These are phyloP conservation scores for Aspergillus niger DNA, from an alignment of 2,329 filamentous ascomycete species.

Conservation along the genomic window DNA sequence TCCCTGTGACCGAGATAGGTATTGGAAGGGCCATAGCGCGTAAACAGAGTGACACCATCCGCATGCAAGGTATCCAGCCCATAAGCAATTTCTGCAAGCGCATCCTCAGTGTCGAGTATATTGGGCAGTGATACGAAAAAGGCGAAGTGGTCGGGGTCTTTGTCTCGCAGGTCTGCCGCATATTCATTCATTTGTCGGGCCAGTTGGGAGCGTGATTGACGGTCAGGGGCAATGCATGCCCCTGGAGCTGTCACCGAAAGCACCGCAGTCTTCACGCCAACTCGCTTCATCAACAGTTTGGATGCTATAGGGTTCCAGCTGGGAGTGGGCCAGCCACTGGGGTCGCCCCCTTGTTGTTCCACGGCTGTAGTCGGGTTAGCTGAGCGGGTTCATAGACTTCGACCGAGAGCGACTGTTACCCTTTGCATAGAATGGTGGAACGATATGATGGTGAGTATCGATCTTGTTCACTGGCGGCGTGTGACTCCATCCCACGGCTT, in stretches of 20 bases:
- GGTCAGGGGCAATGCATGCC: conserved; percentile 10
- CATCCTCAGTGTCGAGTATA: conserved; percentile 12
- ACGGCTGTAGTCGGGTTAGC: conserved; percentile 15
- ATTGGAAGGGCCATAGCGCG: conserved; percentile 50
- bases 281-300: conserved; percentile 23
- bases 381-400: background rate
- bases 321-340: conserved; percentile 26
- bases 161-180: conserved; percentile 8
- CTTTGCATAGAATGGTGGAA: conserved; percentile 28
- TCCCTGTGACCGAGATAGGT: conserved; percentile 48
- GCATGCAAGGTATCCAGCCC: conserved; percentile 23
- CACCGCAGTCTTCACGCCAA: conserved; percentile 9
- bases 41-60: conserved; percentile 51
- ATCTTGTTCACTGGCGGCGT: conserved; percentile 25
- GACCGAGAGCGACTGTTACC: conserved; percentile 4
- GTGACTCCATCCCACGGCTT: conserved; percentile 21
- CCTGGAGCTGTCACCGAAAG: conserved; percentile 14
- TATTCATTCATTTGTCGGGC: conserved; percentile 11
- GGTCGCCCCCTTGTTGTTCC: conserved; percentile 24
- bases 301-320: conserved; percentile 17
- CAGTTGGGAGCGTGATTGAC: background rate
- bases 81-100: conserved; percentile 13
- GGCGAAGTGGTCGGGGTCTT: conserved; percentile 1
- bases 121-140: conserved; percentile 14
- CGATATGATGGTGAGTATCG: conserved; percentile 29